Evolutionary conservation across 139 green algal species (phyloP), one percentile per base, ranked within the genome.

Genomic region (Coccomyxa sp.): DNA sequence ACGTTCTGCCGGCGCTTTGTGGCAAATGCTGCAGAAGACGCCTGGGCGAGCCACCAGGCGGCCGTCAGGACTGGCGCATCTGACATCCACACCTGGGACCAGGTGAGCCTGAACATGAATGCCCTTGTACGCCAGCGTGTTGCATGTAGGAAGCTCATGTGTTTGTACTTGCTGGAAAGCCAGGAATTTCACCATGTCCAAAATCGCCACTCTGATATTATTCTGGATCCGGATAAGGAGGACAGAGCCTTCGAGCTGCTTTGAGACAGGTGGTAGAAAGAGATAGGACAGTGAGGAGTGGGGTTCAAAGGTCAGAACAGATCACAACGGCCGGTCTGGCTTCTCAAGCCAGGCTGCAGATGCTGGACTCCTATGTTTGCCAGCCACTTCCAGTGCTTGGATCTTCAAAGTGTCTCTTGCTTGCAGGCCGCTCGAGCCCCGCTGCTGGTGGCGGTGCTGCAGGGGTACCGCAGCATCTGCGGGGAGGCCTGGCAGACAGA

Each of bases 391-490:
- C 8, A 33, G 29, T 18, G 64, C 64, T 36, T 71, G 64, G 24
- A 12, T 35, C 24, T 18, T 38, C 14, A 71, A 36, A 35, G 27
- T 38, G 24, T 18, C 18, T 33, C n/a, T 71, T 44, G 70, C 8
- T 41, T 79, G 73, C 73, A 82, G 50, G 84, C 84, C 7, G 79
- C 77, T 22, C 41, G 84, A 7, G 84, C 79, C 22, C 82, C 82
- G 8, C 73, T 89, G 68, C 75, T 86, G 22, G 82, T 83, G 39
- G 40, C 77, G 8, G 74, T 82, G 18, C 55, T 89, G 38, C 37
- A 78, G 8, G 72, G 75, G 27, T 76, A 86, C 55, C 68, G 58
- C 6, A 39, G 24, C 3, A 50, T 86, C 38, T 35, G 70, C 22
- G 35, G 38, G n/a, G 68, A 78, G 73, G 69, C 70, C 1, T 40